Evolutionary conservation across 1,284 basidiomycete species (phyloP).

Genomic region (Serendipita sp.): DNA sequence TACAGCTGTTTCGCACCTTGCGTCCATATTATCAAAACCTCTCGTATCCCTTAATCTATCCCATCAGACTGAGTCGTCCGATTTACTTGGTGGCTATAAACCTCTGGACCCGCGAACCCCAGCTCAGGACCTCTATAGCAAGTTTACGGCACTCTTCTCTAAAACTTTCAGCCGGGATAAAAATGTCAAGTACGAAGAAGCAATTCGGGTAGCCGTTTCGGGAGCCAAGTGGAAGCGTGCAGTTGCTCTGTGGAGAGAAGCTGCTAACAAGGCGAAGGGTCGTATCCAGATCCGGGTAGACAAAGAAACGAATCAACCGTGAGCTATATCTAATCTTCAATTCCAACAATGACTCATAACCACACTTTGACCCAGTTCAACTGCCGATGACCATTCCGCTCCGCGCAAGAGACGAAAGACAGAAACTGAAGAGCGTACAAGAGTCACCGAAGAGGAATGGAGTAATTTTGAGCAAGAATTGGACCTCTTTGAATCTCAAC

Average conservation of each 20-base stretch:
- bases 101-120: constrained; percentile 79
- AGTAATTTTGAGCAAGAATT: constrained; percentile 58
- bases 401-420: constrained; percentile 68
- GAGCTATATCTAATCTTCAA: neutral
- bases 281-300: constrained; percentile 27
- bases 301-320: constrained; percentile 21
- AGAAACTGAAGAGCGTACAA: constrained; percentile 28
- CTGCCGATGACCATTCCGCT: constrained; percentile 19
- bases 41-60: constrained; percentile 87
- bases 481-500: constrained; percentile 72
- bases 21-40: constrained; percentile 61
- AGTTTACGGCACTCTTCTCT: constrained; percentile 75
- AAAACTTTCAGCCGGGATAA: constrained; percentile 82
- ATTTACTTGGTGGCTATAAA: constrained; percentile 90
- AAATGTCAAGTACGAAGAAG: constrained; percentile 79
- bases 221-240: constrained; percentile 79
- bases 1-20: constrained; percentile 79
- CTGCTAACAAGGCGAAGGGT: constrained; percentile 52
- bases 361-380: constrained; percentile 8
- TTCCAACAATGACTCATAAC: constrained; percentile 5
- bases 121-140: constrained; percentile 59
- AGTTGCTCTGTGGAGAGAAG: constrained; percentile 76
- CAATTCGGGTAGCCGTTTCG: constrained; percentile 69
- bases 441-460: constrained; percentile 49
- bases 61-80: constrained; percentile 92